phyloP scores from a whole-genome alignment of 306 rosid genomes.

The Glycyrrhiza uralensis region DNA sequence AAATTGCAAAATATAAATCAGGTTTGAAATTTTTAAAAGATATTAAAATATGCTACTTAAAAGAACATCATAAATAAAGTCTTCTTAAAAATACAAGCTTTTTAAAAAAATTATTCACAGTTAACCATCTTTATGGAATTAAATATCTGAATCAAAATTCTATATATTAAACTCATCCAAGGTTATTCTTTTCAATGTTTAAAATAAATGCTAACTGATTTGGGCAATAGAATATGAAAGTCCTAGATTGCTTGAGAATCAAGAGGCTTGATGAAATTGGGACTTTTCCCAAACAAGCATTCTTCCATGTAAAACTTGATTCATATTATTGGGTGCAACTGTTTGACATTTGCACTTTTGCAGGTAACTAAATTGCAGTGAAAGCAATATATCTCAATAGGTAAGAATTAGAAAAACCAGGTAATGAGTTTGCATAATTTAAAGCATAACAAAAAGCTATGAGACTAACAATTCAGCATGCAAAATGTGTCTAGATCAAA shows the following conservation, averaged over 20 bases:
- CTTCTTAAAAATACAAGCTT: neutral
- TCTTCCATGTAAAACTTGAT: constrained; percentile 5
- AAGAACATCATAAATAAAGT: neutral
- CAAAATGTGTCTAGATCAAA: constrained; percentile 1
- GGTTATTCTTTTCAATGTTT: neutral
- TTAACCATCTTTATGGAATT: neutral
- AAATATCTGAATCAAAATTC: constrained; percentile 8
- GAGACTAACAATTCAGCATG: neutral
- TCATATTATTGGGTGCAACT: neutral
- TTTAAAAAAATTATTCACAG: neutral
- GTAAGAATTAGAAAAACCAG: constrained; percentile 1
- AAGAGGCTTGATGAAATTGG: neutral
- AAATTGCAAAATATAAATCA: neutral
- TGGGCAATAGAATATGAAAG: neutral
- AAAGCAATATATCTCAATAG: constrained; percentile 11
- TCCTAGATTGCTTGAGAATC: neutral
- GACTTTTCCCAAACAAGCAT: neutral
- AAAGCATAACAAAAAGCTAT: constrained; percentile 18
- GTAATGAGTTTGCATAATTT: neutral
- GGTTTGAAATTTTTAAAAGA: neutral
- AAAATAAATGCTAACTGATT: neutral
- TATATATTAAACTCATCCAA: neutral
- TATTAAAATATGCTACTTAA: neutral
- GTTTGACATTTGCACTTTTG: constrained; percentile 3
- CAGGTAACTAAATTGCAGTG: constrained; percentile 20